Percentiles rank a stretch among this genome's conserved stretches.
Evolutionary conservation across 225 moss, liverwort and hornwort genomes (phyloP).

Genomic region (Pleurozium schreberi): DNA sequence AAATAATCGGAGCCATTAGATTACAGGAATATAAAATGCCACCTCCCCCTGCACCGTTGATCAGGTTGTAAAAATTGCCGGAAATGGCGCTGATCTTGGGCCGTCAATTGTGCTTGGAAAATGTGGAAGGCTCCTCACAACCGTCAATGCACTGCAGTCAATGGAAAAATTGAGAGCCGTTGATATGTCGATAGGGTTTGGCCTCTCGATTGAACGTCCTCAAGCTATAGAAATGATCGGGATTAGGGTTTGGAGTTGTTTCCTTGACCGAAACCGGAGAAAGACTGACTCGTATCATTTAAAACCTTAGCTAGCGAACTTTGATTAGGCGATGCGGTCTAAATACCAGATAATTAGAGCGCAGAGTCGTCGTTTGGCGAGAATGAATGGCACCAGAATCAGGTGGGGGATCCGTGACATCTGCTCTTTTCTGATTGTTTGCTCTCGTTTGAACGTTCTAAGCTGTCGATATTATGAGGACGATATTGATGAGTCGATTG

Average conservation of each 20-base stretch:
- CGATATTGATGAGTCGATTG: background rate
- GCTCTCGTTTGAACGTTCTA: background rate
- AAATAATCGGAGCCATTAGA: too few species aligned
- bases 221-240: too few species aligned
- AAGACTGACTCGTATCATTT: background rate
- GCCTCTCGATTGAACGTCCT: too few species aligned
- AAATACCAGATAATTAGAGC: background rate
- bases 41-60: too few species aligned
- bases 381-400: constrained; percentile 68
- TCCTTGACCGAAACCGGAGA: background rate
- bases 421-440: background rate
- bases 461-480: background rate
- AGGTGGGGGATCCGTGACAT: background rate
- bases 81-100: too few species aligned
- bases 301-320: background rate
- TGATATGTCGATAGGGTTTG: too few species aligned
- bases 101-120: too few species aligned
- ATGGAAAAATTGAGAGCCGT: too few species aligned
- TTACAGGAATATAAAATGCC: too few species aligned
- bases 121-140: too few species aligned
- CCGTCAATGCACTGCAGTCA: too few species aligned
- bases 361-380: constrained; percentile 58
- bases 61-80: too few species aligned
- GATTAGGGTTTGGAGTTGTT: background rate
- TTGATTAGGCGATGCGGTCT: background rate